A percentile compares a stretch with the other conserved stretches of the same genome.
phyloP scores from a whole-genome alignment of 2,329 filamentous ascomycete genomes.

The Leptoxyphium fumago region DNA sequence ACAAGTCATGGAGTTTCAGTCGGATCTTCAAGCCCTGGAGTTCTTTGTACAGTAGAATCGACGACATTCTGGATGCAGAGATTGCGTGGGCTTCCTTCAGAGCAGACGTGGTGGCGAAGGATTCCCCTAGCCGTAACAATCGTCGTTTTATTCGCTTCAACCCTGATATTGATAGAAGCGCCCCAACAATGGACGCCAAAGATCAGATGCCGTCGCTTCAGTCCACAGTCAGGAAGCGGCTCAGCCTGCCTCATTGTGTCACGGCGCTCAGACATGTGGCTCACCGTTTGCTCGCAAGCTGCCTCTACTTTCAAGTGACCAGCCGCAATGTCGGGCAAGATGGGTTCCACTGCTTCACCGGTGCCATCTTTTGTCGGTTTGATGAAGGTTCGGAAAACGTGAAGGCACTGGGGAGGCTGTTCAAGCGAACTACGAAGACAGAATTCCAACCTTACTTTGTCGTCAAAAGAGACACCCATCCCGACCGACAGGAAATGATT shows the following conservation, averaged over 20 bases:
- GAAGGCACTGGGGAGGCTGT: slow-evolving; percentile 7
- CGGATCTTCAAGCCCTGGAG: slow-evolving; percentile 1
- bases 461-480: slow-evolving; percentile 1
- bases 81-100: slow-evolving; percentile 9
- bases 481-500: slow-evolving; percentile 1
- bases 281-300: slow-evolving; percentile 10
- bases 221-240: slow-evolving; percentile 4
- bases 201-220: slow-evolving; percentile 6
- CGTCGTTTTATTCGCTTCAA: slow-evolving; percentile 11
- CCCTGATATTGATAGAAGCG: slow-evolving; percentile 3
- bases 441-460: slow-evolving; percentile 10
- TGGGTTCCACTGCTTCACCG: slow-evolving; percentile 3
- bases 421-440: slow-evolving; percentile 4
- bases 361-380: slow-evolving; percentile 8
- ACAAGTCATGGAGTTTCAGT: background rate
- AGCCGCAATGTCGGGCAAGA: background rate
- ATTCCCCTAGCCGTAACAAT: slow-evolving; percentile 1
- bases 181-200: slow-evolving; percentile 13
- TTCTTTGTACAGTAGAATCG: slow-evolving; percentile 5
- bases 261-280: slow-evolving; percentile 5
- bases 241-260: slow-evolving; percentile 3
- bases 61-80: slow-evolving; percentile 13
- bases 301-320: slow-evolving; percentile 11
- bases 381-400: slow-evolving; percentile 7
- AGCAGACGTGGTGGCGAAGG: slow-evolving; percentile 4